Evolutionary conservation across 2,329 filamentous ascomycete genomes (phyloP), one percentile per base, ranked within the genome.

Genomic region (Leptodontidium sp.): DNA sequence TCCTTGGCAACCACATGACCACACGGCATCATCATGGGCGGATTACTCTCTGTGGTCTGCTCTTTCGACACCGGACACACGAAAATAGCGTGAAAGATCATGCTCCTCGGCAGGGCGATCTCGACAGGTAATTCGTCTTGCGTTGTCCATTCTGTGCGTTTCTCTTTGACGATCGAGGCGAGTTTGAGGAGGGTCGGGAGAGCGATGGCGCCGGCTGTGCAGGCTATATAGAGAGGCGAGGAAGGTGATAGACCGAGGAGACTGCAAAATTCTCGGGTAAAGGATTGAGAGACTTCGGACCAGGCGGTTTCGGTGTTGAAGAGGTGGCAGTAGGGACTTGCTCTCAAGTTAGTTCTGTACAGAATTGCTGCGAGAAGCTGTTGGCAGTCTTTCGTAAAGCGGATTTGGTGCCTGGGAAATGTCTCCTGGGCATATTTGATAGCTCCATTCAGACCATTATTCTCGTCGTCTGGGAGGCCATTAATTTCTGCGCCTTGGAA

Each of bases 1-100:
- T 98, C 94, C 72, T 90, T 87, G 21, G 94, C 94, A 69, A 99
- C 90, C 64, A 98, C 95, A 81, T 99, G 96, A 6, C 96, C 95
- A 77, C 96, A 99, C 0, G 93, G 92, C 77, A 99, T 90, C 88
- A 98, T 96, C 92, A 98, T 97, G 1, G 96, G 94, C 12, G 96
- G 96, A 79, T 99, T 99, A 29, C 86, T 82, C 76, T 97, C 94
- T 0, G 95, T 99, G 0, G 92, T 94, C 80, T 99, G 96, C 78
- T 98, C 96, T 80, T 98, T 98, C 76, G 91, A 94, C 5, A 99
- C 96, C 0, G 96, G 96, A 77, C 96, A 99, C 52, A 99, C 96
- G 78, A 99, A 99, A 77, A 99, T 98, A 66, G 92, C 92, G 80
- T 99, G 96, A 83, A 97, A 99, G 61, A 90, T 83, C 86, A 88